phyloP scores from a whole-genome alignment of 192 early-diverging fungal genomes.

The Glomus cerebriforme region DNA sequence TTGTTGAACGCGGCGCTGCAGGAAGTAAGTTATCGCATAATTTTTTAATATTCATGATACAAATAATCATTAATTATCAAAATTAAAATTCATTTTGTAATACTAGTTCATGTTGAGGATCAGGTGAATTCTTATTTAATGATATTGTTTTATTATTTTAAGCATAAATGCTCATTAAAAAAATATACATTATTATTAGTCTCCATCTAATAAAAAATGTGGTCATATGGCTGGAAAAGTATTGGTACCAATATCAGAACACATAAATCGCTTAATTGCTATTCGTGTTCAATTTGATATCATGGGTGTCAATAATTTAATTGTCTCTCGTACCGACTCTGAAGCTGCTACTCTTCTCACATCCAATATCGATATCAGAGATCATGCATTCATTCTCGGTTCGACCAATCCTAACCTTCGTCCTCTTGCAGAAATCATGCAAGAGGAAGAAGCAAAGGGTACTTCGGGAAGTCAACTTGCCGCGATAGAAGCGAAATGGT shows the following conservation, averaged over 20 bases:
- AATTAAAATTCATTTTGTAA: neutral
- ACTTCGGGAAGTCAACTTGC: neutral
- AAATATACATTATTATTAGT: slow-evolving; percentile 77
- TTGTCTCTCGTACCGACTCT: slow-evolving; percentile 94
- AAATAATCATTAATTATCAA: neutral
- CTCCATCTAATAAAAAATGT: slow-evolving; percentile 96
- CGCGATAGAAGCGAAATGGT: slow-evolving; percentile 24
- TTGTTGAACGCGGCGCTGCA: slow-evolving; percentile 34
- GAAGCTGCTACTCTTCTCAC: slow-evolving; percentile 97
- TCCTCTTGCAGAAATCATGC: slow-evolving; percentile 62
- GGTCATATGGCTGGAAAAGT: slow-evolving; percentile 99
- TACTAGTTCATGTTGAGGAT: slow-evolving; percentile 27
- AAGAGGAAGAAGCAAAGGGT: slow-evolving; percentile 4
- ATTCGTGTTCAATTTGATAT: slow-evolving; percentile 97
- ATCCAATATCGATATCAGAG: slow-evolving; percentile 93
- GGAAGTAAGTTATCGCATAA: slow-evolving; percentile 13
- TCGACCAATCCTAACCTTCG: slow-evolving; percentile 77
- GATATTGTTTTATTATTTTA: slow-evolving; percentile 42
- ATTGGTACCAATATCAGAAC: slow-evolving; percentile 95
- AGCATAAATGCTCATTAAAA: neutral
- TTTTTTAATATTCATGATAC: too few relatives aligned
- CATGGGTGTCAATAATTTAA: slow-evolving; percentile 93
- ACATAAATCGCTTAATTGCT: slow-evolving; percentile 78
- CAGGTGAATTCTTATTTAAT: slow-evolving; percentile 88
- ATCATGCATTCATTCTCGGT: slow-evolving; percentile 96